Base-by-base conservation (phyloP, 2,329 filamentous ascomycete species). In the Calonectria leucothoes region DNA sequence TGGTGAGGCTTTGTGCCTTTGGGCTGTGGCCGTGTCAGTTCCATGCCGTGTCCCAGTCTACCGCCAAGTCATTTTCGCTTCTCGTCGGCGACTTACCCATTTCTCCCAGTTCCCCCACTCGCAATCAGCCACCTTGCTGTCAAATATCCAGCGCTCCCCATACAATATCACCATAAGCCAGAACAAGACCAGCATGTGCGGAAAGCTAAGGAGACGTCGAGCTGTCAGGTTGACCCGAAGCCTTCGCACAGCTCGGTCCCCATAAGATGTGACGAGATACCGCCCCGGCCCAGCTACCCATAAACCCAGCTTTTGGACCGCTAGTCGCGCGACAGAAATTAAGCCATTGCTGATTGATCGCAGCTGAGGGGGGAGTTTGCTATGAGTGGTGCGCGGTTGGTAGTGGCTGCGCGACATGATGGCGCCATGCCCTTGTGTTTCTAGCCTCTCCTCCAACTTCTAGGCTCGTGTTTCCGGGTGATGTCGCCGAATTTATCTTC, bases 91-190 rank as follows among this genome's bases (percentile, higher is more conserved):
- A 79, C 91, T 81, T 88, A 98, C 95, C 96, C 97, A 99, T 84
- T 91, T 89, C 87, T 99, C 97, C 97, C 97, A 99, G 49, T 90
- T 90, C 42, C 91, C 89, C 97, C 97, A 99, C 69, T 90, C 86
- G 84, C 97, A 99, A 66, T 87, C 88, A 70, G 90, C 87, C 20
- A 98, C 91, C 73, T 90, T 92, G 75, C 90, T 91, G 67, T 90
- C 88, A 83, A 97, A 98, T 42, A 93, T 89, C 84, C 91, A 94
- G 72, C 94, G 89, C 86, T 99, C 97, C 1, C 96, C 95, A 92
- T 94, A 97, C 76, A 97, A 91, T 75, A 99, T 81, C 25, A 94
- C 89, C 27, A 94, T 83, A 49, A 95, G 80, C 96, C 97, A 99
- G 57, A 96, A 72, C 15, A 90, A 82, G 23, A 94, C 91, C 76